Evolutionary conservation across 129 eudicot genomes (phyloP).

Genomic region (Scalesia atractyloides): DNA sequence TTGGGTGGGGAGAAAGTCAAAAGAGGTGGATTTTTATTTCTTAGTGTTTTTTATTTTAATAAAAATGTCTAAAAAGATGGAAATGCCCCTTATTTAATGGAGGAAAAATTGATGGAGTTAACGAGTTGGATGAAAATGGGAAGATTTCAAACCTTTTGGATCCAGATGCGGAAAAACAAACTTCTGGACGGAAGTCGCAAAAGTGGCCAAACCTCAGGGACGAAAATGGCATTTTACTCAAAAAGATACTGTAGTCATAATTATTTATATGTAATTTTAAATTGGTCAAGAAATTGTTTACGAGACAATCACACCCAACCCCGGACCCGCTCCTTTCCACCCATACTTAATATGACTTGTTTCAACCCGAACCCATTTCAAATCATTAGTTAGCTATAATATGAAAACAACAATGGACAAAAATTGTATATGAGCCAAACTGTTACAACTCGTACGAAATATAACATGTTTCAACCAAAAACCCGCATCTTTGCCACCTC

Average conservation of each 20-base stretch:
- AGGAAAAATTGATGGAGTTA: too few species aligned
- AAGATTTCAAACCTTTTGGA: too few species aligned
- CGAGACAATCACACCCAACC: background rate
- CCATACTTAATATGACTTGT: background rate
- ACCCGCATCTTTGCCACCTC: slow-evolving; percentile 17
- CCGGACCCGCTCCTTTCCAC: background rate
- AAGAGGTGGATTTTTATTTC: too few species aligned
- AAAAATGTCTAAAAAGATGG: too few species aligned
- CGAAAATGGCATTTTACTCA: too few species aligned
- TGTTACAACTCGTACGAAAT: background rate
- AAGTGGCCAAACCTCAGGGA: too few species aligned
- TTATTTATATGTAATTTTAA: background rate
- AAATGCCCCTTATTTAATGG: too few species aligned
- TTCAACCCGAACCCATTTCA: background rate
- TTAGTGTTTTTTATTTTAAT: too few species aligned
- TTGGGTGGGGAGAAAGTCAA: too few species aligned
- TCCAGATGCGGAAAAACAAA: too few species aligned
- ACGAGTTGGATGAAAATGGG: too few species aligned
- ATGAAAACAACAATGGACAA: background rate
- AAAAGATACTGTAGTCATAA: background rate
- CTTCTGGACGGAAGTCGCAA: too few species aligned
- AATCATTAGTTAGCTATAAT: background rate
- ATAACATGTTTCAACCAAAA: background rate
- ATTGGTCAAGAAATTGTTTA: background rate
- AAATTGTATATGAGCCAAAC: background rate